Percentiles rank a stretch among this genome's conserved stretches.
These are phyloP conservation scores for Dentipellis fragilis DNA, from an alignment of 768 basidiomycete species.

Conservation along the genomic window DNA sequence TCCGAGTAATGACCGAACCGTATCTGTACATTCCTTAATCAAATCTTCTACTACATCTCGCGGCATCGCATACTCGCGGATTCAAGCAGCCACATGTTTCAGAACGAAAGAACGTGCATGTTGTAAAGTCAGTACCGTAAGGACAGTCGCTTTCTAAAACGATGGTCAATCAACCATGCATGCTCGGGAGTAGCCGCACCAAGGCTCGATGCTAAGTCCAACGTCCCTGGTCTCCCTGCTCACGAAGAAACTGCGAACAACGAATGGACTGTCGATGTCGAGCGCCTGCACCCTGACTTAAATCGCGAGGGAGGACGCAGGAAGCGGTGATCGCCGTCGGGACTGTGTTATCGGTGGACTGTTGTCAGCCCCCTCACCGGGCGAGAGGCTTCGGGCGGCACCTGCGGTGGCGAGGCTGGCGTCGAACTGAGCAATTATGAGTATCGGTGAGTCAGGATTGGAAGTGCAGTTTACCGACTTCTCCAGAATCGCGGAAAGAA, in stretches of 20 bases:
- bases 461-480: slow-evolving; percentile 28
- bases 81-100: slow-evolving; percentile 4
- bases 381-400: too few relatives aligned
- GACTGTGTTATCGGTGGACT: too few relatives aligned
- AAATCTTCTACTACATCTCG: slow-evolving; percentile 5
- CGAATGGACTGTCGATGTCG: slow-evolving; percentile 67
- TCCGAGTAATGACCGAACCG: neutral
- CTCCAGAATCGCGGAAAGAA: slow-evolving; percentile 42
- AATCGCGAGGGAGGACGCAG: neutral
- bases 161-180: slow-evolving; percentile 30
- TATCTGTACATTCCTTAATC: slow-evolving; percentile 5
- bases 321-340: too few relatives aligned
- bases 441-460: neutral
- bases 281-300: slow-evolving; percentile 35
- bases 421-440: slow-evolving; percentile 33
- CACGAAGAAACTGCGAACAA: slow-evolving; percentile 67
- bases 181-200: slow-evolving; percentile 81
- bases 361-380: too few relatives aligned
- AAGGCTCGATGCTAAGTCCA: slow-evolving; percentile 55
- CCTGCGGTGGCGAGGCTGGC: too few relatives aligned
- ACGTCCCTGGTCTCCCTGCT: slow-evolving; percentile 40
- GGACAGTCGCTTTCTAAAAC: too few relatives aligned
- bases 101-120: too few relatives aligned
- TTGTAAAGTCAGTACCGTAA: too few relatives aligned
- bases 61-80: slow-evolving; percentile 9